Conservation (phyloP, 2,329 filamentous ascomycete genomes). For the Aspergillus piperis region DNA sequence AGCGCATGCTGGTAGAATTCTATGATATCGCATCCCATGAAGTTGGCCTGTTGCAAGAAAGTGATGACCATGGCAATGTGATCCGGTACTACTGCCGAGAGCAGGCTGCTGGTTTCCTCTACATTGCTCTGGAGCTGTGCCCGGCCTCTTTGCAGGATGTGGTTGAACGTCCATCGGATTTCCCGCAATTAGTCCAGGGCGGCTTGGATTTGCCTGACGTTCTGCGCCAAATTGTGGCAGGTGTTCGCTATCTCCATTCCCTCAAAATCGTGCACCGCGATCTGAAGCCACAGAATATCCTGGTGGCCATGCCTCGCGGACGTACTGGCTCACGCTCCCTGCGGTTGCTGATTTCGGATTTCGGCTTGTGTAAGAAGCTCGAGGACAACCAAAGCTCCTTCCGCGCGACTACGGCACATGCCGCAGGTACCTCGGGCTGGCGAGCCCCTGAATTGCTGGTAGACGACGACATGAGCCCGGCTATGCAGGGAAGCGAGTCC, state of each 20-base stretch:
- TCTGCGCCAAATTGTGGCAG: constrained; percentile 85
- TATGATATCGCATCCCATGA: constrained; percentile 95
- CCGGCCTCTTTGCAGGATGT: constrained; percentile 92
- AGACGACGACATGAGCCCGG: constrained; percentile 66
- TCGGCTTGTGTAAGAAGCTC: constrained; percentile 95
- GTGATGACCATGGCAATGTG: constrained; percentile 93
- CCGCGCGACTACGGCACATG: constrained; percentile 89
- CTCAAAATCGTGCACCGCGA: constrained; percentile 96
- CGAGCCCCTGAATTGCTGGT: constrained; percentile 90
- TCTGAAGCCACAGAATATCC: constrained; percentile 95
- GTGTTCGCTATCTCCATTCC: constrained; percentile 83
- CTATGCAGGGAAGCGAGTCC: constrained; percentile 33
- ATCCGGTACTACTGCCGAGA: constrained; percentile 96
- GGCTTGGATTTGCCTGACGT: constrained; percentile 76
- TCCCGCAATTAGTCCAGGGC: constrained; percentile 64
- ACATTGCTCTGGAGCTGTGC: constrained; percentile 93
- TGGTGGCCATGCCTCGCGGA: constrained; percentile 68
- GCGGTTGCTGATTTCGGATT: constrained; percentile 94
- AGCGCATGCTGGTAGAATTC: constrained; percentile 94
- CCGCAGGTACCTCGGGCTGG: constrained; percentile 92
- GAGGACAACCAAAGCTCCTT: constrained; percentile 94
- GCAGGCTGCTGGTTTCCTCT: constrained; percentile 83
- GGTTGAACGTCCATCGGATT: constrained; percentile 71
- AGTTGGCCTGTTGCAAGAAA: constrained; percentile 84
- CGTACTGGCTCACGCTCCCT: constrained; percentile 60